Percentiles rank a stretch among this genome's conserved stretches.
Evolutionary conservation across 495 filamentous ascomycete species (phyloP).

Genomic region (Penicillium parvum): DNA sequence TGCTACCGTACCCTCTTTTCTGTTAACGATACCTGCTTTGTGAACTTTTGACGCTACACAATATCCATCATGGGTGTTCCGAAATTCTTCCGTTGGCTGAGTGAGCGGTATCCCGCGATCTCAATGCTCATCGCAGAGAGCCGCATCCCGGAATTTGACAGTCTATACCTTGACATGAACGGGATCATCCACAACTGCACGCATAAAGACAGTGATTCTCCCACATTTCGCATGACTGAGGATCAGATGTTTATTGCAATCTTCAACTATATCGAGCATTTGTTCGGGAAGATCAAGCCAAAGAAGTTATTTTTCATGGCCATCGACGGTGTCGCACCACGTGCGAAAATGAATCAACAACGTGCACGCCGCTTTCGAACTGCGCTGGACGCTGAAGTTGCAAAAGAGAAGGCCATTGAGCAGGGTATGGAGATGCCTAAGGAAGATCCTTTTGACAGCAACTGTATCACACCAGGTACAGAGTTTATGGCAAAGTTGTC

Average conservation of each 20-base stretch:
- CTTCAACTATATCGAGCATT: conserved; percentile 99
- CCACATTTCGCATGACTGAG: conserved; percentile 89
- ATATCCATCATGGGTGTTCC: conserved; percentile 73
- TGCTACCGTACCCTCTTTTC: neutral
- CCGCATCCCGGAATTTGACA: conserved; percentile 98
- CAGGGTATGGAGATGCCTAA: conserved; percentile 91
- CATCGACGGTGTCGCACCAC: conserved; percentile 93
- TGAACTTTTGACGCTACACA: neutral
- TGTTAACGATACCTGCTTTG: neutral
- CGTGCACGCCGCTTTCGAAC: conserved; percentile 93
- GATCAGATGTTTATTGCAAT: conserved; percentile 99
- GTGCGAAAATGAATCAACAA: conserved; percentile 99
- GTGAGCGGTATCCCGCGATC: conserved; percentile 97
- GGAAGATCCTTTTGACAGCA: conserved; percentile 96
- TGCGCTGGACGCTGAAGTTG: conserved; percentile 82
- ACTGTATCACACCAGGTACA: conserved; percentile 97
- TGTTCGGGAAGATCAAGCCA: conserved; percentile 98
- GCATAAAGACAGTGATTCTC: conserved; percentile 87
- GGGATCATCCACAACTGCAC: conserved; percentile 99
- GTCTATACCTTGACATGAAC: conserved; percentile 98
- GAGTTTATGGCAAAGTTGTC: conserved; percentile 98
- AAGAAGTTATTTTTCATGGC: conserved; percentile 99
- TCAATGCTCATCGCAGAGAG: conserved; percentile 99
- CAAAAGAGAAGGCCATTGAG: conserved; percentile 80
- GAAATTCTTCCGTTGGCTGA: conserved; percentile 95